Conservation (phyloP, 768 basidiomycete species). For the Mrakia gelida region DNA sequence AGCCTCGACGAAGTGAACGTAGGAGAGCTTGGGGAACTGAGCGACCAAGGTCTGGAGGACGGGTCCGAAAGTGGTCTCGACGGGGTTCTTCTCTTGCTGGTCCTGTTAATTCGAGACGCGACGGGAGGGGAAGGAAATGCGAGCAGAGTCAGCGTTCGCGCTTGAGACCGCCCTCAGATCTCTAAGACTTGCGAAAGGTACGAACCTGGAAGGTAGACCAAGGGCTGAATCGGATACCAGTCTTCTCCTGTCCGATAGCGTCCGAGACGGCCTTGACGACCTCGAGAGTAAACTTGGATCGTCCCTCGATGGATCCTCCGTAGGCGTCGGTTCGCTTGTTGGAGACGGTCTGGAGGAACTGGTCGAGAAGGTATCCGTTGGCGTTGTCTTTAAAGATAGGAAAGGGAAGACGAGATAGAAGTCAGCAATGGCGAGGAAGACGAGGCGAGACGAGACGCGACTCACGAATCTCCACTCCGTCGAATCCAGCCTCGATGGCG, state of each 20-base stretch:
- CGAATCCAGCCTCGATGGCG: constrained; percentile 56
- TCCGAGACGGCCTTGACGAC: constrained; percentile 53
- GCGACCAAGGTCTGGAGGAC: constrained; percentile 53
- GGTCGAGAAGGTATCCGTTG: constrained; percentile 27
- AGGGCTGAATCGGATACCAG: constrained; percentile 58
- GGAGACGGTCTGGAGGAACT: constrained; percentile 54
- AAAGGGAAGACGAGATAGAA: neutral
- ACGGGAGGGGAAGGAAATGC: no score
- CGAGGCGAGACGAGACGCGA: neutral
- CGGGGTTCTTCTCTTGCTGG: constrained; percentile 32
- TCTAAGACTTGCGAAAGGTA: neutral
- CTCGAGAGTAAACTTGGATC: constrained; percentile 57
- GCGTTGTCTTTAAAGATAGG: neutral
- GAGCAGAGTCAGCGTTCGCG: no score
- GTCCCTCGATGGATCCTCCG: constrained; percentile 62
- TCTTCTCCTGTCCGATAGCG: constrained; percentile 55
- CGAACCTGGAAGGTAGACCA: constrained; percentile 55
- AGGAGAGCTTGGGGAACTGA: constrained; percentile 48
- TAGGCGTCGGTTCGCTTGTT: constrained; percentile 63
- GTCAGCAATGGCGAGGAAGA: neutral
- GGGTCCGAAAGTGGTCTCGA: constrained; percentile 44
- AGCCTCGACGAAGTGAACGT: constrained; percentile 48
- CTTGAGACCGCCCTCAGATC: no score
- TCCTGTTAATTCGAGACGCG: constrained; percentile 32
- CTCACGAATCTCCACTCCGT: constrained; percentile 50